Conservation (phyloP, 2,329 filamentous ascomycete genomes). For the Xylariomycetidae sp. region DNA sequence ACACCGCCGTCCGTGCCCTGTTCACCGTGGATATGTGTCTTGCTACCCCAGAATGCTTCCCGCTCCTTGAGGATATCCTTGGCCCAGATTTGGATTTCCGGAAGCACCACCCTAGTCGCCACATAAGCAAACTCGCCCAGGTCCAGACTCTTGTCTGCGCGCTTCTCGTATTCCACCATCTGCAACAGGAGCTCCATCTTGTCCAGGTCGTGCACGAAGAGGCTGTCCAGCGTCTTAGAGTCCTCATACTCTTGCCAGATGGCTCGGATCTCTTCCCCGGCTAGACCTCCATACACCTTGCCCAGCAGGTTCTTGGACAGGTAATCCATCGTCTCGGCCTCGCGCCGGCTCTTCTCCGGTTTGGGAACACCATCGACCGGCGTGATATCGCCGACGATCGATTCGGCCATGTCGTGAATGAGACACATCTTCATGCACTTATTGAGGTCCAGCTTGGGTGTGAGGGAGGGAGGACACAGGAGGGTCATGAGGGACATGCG, state of each 20-base stretch:
- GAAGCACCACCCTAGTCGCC: conserved; percentile 63
- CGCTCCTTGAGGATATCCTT: conserved; percentile 72
- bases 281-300: conserved; percentile 64
- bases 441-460: conserved; percentile 66
- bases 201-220: conserved; percentile 94
- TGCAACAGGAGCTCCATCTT: conserved; percentile 94
- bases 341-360: conserved; percentile 81
- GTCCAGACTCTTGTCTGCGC: conserved; percentile 61
- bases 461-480: conserved; percentile 74
- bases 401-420: conserved; percentile 96
- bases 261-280: conserved; percentile 66
- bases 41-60: conserved; percentile 62
- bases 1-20: conserved; percentile 37
- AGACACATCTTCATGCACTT: conserved; percentile 94
- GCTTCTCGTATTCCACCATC: conserved; percentile 93
- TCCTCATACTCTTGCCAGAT: conserved; percentile 98
- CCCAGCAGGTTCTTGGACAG: conserved; percentile 70
- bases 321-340: conserved; percentile 88
- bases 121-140: conserved; percentile 85
- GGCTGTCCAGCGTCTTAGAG: conserved; percentile 72
- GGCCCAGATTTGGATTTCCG: conserved; percentile 78
- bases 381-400: conserved; percentile 93
- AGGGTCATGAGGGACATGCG: conserved; percentile 97
- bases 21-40: conserved; percentile 43
- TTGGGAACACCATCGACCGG: conserved; percentile 84